Evolutionary conservation across 768 basidiomycete species (phyloP).

Genomic region (Mycena belliarum): DNA sequence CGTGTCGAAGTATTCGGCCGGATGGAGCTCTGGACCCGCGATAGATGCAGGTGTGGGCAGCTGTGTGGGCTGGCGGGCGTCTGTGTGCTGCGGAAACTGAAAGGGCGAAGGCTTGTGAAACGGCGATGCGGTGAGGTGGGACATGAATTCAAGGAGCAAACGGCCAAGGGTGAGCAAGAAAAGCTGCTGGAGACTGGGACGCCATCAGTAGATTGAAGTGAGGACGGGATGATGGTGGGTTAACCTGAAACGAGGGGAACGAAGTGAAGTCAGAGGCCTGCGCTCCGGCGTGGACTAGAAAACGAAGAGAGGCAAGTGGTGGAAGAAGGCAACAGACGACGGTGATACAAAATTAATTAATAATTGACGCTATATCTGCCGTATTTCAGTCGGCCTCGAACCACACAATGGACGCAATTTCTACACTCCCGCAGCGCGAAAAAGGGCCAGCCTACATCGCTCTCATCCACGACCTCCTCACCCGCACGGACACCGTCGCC

Average conservation of each 20-base stretch:
- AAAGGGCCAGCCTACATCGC: conserved; percentile 62
- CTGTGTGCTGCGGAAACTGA: conserved; percentile 39
- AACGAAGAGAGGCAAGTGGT: not conserved
- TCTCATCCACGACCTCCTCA: conserved; percentile 67
- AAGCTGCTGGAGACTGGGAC: not conserved
- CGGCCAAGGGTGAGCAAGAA: conserved; percentile 1
- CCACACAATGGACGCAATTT: not conserved
- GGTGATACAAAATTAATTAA: too few relatives aligned
- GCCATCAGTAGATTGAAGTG: conserved; percentile 12
- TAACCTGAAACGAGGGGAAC: conserved; percentile 3
- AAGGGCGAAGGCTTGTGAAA: conserved; percentile 49
- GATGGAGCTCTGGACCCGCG: conserved; percentile 13
- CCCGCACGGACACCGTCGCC: conserved; percentile 45
- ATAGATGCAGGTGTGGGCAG: conserved; percentile 18
- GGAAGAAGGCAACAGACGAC: not conserved
- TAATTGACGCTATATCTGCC: not conserved
- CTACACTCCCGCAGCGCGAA: not conserved
- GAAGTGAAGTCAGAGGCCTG: conserved; percentile 16
- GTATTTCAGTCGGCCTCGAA: too few relatives aligned
- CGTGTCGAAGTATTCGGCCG: conserved; percentile 20
- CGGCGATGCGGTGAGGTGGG: conserved; percentile 41
- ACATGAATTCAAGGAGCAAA: conserved; percentile 38
- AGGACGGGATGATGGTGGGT: not conserved
- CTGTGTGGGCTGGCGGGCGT: not conserved
- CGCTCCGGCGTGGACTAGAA: conserved; percentile 14